Conservation (phyloP, 139 green algal species). For the Chlorella sorokiniana region DNA sequence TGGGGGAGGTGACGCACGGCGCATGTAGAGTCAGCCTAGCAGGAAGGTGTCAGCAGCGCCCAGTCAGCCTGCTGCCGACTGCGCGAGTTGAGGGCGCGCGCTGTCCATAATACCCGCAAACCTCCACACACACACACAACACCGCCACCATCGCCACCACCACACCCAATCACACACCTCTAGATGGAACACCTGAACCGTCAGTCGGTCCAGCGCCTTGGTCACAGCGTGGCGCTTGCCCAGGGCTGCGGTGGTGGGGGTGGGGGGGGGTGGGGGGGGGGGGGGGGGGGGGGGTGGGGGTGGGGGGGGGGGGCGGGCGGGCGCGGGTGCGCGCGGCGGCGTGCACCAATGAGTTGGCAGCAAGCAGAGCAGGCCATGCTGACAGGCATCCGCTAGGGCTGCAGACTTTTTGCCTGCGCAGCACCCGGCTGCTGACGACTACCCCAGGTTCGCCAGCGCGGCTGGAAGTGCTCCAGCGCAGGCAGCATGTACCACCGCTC, state of each 20-base stretch:
- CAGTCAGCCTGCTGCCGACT: no score
- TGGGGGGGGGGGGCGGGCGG: background rate
- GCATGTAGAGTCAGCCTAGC: no score
- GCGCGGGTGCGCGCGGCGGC: background rate
- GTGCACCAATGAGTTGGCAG: background rate
- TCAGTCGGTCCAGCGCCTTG: constrained; percentile 58
- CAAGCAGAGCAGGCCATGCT: background rate
- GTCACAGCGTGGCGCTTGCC: constrained; percentile 36
- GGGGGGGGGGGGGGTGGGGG: background rate
- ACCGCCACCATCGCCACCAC: background rate
- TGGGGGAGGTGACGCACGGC: background rate
- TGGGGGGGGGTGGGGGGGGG: no score
- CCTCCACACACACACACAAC: background rate
- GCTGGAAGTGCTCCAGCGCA: background rate
- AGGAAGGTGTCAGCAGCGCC: no score
- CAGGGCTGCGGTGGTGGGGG: background rate
- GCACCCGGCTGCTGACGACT: background rate
- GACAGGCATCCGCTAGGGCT: background rate
- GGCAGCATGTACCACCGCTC: background rate
- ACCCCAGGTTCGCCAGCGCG: background rate
- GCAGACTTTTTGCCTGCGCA: background rate
- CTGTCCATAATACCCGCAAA: no score
- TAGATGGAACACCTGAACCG: constrained; percentile 68
- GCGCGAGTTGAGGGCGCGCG: no score
- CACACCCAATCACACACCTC: constrained; percentile 28